Percentiles rank a stretch among this genome's conserved stretches.
phyloP scores from a whole-genome alignment of 2,329 filamentous ascomycete genomes.

The Chrysoporthe deuterocubensis region DNA sequence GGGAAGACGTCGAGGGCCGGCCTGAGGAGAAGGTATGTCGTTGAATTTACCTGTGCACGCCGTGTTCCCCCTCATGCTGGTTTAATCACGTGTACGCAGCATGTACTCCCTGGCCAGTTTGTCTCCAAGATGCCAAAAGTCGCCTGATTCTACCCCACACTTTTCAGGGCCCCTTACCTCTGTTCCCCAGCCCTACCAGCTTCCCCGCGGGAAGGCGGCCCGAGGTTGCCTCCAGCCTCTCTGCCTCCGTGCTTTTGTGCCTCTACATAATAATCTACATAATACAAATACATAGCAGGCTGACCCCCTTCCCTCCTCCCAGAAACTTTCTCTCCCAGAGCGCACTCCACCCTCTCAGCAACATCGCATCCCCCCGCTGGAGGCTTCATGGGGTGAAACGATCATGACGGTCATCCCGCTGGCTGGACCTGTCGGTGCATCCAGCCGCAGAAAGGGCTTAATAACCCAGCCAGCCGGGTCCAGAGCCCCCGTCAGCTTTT shows the following conservation, averaged over 20 bases:
- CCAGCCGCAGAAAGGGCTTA: background rate
- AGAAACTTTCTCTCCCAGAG: background rate
- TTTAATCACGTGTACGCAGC: conserved; percentile 22
- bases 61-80: conserved; percentile 21
- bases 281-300: too few species aligned
- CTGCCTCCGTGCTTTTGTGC: background rate
- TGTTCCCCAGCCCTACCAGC: background rate
- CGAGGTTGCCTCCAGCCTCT: background rate
- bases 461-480: background rate
- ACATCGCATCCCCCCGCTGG: background rate
- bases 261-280: too few species aligned
- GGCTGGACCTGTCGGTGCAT: background rate
- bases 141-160: conserved; percentile 29
- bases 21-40: conserved; percentile 22
- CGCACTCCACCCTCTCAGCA: background rate
- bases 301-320: background rate
- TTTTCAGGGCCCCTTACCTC: background rate
- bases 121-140: conserved; percentile 10
- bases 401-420: background rate
- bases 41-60: conserved; percentile 23
- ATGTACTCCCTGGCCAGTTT: background rate
- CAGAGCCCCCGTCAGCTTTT: too few species aligned
- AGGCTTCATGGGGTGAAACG: too few species aligned
- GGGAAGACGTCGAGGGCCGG: background rate
- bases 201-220: conserved; percentile 14